Evolutionary conservation across 768 basidiomycete genomes (phyloP).

Genomic region (Rhodosporidiobolus odoratus): DNA sequence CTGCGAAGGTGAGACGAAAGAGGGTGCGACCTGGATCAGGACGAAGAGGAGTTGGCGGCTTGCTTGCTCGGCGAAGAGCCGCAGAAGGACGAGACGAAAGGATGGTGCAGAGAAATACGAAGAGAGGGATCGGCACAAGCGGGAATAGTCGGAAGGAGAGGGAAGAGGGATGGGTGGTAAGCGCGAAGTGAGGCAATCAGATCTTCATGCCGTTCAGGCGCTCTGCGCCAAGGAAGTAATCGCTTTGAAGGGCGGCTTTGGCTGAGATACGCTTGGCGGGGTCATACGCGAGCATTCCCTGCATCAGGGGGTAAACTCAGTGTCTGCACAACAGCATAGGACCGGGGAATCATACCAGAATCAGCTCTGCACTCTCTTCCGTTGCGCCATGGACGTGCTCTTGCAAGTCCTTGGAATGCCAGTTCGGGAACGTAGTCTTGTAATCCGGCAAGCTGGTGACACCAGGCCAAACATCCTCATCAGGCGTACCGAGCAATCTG

Average conservation of each 20-base stretch:
- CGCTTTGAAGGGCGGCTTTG: slow-evolving; percentile 29
- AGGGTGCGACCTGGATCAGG: too few species aligned
- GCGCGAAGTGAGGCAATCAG: too few species aligned
- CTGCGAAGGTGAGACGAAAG: too few species aligned
- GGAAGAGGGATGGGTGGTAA: too few species aligned
- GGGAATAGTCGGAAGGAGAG: too few species aligned
- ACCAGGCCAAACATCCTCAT: slow-evolving; percentile 85
- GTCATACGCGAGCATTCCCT: slow-evolving; percentile 41
- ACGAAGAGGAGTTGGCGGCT: too few species aligned
- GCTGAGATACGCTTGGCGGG: slow-evolving; percentile 37
- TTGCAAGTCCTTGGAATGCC: slow-evolving; percentile 68
- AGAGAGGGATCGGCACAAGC: too few species aligned
- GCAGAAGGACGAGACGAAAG: too few species aligned
- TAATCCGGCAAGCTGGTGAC: slow-evolving; percentile 84
- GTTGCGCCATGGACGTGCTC: slow-evolving; percentile 31
- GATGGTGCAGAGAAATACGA: too few species aligned
- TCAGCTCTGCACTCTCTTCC: slow-evolving; percentile 33
- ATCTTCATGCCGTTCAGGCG: too few species aligned
- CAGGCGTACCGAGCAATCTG: slow-evolving; percentile 90
- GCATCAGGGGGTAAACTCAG: too few species aligned
- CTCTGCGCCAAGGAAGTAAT: slow-evolving; percentile 33
- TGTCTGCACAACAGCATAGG: not conserved
- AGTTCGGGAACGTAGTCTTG: slow-evolving; percentile 94
- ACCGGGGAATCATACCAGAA: slow-evolving; percentile 18
- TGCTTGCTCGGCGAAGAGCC: too few species aligned